Base-by-base conservation (phyloP, 768 basidiomycete species). In the Lanmaoa rubissima region DNA sequence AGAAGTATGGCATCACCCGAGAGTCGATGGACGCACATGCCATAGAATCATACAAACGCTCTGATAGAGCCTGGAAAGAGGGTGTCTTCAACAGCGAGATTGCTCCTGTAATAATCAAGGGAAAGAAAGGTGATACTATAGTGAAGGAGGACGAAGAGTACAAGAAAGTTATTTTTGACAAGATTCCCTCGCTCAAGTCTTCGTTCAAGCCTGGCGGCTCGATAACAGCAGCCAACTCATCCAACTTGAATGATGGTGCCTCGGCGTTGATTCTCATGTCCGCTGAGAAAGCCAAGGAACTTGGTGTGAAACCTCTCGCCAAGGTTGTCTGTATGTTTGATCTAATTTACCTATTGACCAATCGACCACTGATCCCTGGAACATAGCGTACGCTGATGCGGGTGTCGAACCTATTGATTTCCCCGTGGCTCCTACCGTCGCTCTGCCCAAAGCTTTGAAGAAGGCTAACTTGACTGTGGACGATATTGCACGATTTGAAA, bases 331-430 rank as follows among this genome's bases (percentile, higher is more conserved):
- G 96, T 98, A 72, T 67, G 93, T 81, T 34, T 43, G 17, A 1
- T 34, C 28, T 14, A 17, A 14, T 53, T 12, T 16, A 46, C 43
- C 36, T 14, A 38, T 34, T 14, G 26, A 21, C 47, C 14, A 28
- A 59, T 52, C 24, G 34, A 50, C 52, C 39, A 17, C 42, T 62
- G 21, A 58, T 44, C 38, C 40, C 49, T 41, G 24, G 46, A 51
- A 57, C 55, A 47, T 48, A 98, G 95, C 94, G 8, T 98, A 92
- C 75, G 94, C 97, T 57, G 97, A 99, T 76, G 93, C 89, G 61
- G 97, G 97, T 65, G 89, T 95, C 60, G 92, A 94, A 19, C 97
- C 97, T 31, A 89, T 98, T 62, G 93, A 98, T 74, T 99, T 99
- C 85, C 96, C 97, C 41, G 81, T 84, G 63, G 97, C 97, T 24